Base-by-base conservation (phyloP, 139 green algal species). In the Coelastrella sp. region DNA sequence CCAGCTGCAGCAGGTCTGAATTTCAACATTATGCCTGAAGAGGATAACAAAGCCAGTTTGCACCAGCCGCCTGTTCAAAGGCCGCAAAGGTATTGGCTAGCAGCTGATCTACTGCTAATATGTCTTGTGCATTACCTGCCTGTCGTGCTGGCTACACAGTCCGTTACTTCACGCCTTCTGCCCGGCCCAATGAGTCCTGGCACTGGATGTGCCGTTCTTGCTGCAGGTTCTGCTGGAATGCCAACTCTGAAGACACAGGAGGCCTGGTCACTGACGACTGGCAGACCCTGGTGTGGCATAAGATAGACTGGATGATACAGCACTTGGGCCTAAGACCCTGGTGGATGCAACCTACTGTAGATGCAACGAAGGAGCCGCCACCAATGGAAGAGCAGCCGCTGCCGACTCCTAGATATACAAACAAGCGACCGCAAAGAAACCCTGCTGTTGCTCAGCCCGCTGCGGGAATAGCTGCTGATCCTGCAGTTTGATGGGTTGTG, bases 171-270 rank as follows among this genome's bases (percentile, higher is more conserved):
- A 47, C 32, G 32, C 32, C 32, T 47, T 47, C 32, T 47, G 32
- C 32, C 32, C 0, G 32, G 32, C 32, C 0, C 32, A 47, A 1
- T 47, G 32, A 47, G 32, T 47, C 32, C 32, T 1, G 1, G 32
- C 32, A 47, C 32, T 47, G 32, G 32, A 47, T 47, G 32, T 47
- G 32, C 32, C 22, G 23, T 14, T 71, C 76, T 5, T 56, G 59
- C 13, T 75, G 87, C 77, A 94, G 83, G 74, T 95, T 90, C 85
- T 90, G 71, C 91, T 95, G 89, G 89, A 94, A 95, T 77, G 90
- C 92, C 82, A 95, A 95, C 90, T 90, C 73, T 80, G 86, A 84
- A 3, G 93, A 94, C 85, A 95, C 93, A 14, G 93, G 93, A 14
- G 93, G 92, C 57, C 76, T 95, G 10, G 85, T 95, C 47, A 61